phyloP scores from a whole-genome alignment of 1,139 yeast genomes.

The Lodderomyces margitis region DNA sequence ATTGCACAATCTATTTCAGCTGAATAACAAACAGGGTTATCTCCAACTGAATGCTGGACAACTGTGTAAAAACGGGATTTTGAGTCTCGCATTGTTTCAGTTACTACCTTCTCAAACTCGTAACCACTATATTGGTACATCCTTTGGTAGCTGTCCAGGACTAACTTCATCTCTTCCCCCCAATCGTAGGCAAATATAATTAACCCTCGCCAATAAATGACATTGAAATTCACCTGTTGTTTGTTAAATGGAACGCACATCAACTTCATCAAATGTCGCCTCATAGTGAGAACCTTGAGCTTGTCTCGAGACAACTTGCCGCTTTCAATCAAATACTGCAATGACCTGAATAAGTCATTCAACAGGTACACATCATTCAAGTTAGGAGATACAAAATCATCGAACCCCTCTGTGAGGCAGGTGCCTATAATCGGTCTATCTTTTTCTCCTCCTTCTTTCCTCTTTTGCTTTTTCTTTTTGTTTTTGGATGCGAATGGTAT shows the following conservation, averaged over 20 bases:
- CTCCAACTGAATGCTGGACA: slow-evolving; percentile 15
- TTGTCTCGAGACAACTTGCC: slow-evolving; percentile 8
- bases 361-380: slow-evolving; percentile 18
- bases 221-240: slow-evolving; percentile 17
- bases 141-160: background rate
- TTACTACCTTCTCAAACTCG: slow-evolving; percentile 23
- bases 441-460: slow-evolving; percentile 7
- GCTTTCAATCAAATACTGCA: slow-evolving; percentile 15
- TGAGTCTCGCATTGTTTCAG: slow-evolving; percentile 9
- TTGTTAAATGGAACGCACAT: slow-evolving; percentile 21
- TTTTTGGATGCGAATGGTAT: slow-evolving; percentile 3
- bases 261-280: slow-evolving; percentile 21
- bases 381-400: slow-evolving; percentile 14
- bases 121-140: slow-evolving; percentile 23
- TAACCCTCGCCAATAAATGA: slow-evolving; percentile 22
- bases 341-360: slow-evolving; percentile 19
- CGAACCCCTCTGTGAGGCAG: slow-evolving; percentile 20
- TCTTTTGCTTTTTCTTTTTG: slow-evolving; percentile 6
- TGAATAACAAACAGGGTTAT: slow-evolving; percentile 18
- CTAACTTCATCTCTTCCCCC: slow-evolving; percentile 8
- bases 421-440: slow-evolving; percentile 19
- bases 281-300: slow-evolving; percentile 19
- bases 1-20: slow-evolving; percentile 26
- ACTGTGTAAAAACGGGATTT: slow-evolving; percentile 19
- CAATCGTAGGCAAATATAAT: slow-evolving; percentile 23